phyloP scores from a whole-genome alignment of 1,139 yeast species.

The Zygoascus sp. region DNA sequence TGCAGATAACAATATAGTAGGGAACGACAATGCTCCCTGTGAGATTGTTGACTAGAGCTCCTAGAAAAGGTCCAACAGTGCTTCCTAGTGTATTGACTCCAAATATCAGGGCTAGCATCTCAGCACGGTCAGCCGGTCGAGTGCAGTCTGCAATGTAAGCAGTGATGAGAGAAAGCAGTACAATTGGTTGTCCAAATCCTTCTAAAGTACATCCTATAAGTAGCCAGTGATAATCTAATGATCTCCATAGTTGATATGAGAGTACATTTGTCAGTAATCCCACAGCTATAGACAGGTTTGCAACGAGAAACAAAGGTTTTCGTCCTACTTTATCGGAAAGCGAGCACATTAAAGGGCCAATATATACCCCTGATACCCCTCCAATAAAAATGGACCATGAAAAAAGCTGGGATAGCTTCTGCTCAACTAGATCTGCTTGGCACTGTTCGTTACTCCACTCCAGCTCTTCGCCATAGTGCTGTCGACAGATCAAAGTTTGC shows the following conservation, averaged over 20 bases:
- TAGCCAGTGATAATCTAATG: slow-evolving; percentile 4
- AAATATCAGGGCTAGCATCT: not conserved
- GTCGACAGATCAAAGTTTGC: slow-evolving; percentile 3
- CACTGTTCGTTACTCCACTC: not conserved
- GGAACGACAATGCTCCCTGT: slow-evolving; percentile 1
- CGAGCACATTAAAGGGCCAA: slow-evolving; percentile 5
- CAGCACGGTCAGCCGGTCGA: not conserved
- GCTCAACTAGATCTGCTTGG: not conserved
- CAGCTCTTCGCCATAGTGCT: not conserved
- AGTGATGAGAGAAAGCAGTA: not conserved
- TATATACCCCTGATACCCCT: slow-evolving; percentile 5
- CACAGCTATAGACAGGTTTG: slow-evolving; percentile 1
- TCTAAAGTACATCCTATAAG: slow-evolving; percentile 8
- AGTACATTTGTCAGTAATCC: slow-evolving; percentile 5
- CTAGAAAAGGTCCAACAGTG: slow-evolving; percentile 4
- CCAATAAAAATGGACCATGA: slow-evolving; percentile 5
- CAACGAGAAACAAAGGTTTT: not conserved
- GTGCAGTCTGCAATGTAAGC: slow-evolving; percentile 10
- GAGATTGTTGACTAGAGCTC: not conserved
- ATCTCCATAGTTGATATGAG: slow-evolving; percentile 1
- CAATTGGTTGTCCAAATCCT: slow-evolving; percentile 8
- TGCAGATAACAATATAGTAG: slow-evolving; percentile 1
- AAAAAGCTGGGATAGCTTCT: not conserved
- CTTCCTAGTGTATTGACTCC: slow-evolving; percentile 3
- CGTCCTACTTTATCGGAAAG: slow-evolving; percentile 1